Evolutionary conservation across 2,329 filamentous ascomycete genomes (phyloP).

Genomic region (Ophiostoma himal-ulmi): DNA sequence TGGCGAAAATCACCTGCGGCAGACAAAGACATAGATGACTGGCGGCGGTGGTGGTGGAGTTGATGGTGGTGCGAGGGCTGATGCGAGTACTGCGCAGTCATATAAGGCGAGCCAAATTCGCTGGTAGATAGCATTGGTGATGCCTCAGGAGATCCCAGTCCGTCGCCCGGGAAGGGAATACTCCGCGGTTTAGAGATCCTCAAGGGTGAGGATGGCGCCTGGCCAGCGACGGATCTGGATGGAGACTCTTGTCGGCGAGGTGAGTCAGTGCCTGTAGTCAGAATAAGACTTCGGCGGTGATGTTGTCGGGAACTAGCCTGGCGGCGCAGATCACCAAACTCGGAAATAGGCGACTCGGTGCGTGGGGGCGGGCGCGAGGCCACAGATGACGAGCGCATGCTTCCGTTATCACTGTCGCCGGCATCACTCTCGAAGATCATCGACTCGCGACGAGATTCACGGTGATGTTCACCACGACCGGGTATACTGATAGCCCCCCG

Average conservation of each 20-base stretch:
- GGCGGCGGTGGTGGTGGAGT: slow-evolving; percentile 67
- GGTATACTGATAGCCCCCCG: slow-evolving; percentile 54
- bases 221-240: slow-evolving; percentile 54
- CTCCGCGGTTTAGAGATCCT: slow-evolving; percentile 75
- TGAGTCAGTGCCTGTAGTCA: slow-evolving; percentile 57
- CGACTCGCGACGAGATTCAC: slow-evolving; percentile 63
- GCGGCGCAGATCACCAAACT: slow-evolving; percentile 68
- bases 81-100: slow-evolving; percentile 47
- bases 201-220: slow-evolving; percentile 74
- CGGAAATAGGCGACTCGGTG: slow-evolving; percentile 86
- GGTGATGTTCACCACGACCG: slow-evolving; percentile 59
- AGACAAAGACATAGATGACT: slow-evolving; percentile 72
- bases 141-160: slow-evolving; percentile 73
- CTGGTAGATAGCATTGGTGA: slow-evolving; percentile 80
- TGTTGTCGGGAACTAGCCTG: slow-evolving; percentile 74
- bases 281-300: slow-evolving; percentile 78
- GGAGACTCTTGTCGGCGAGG: slow-evolving; percentile 85
- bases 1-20: slow-evolving; percentile 48
- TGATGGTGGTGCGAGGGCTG: slow-evolving; percentile 51
- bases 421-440: slow-evolving; percentile 77
- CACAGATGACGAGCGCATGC: slow-evolving; percentile 71
- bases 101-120: slow-evolving; percentile 71
- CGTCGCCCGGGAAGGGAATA: slow-evolving; percentile 54
- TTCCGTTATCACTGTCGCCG: slow-evolving; percentile 74
- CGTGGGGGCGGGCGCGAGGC: slow-evolving; percentile 61